Conservation (phyloP, 1,139 yeast species). For the Candida glucosophila region DNA sequence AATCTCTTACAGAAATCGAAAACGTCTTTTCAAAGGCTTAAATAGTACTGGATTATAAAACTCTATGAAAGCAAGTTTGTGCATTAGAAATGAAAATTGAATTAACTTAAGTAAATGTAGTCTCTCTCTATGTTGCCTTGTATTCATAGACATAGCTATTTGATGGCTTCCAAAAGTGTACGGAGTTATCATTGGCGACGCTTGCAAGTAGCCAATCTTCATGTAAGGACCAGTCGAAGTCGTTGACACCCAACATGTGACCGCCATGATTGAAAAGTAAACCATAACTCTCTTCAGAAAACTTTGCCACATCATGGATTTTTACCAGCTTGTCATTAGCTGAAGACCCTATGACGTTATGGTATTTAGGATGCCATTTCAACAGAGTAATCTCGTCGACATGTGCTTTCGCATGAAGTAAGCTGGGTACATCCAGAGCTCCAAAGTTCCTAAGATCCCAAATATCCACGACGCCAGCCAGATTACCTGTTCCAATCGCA, state of each 20-base stretch:
- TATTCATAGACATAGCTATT: conserved; percentile 12
- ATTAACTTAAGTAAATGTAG: background rate
- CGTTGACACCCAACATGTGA: conserved; percentile 82
- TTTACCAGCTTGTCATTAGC: conserved; percentile 67
- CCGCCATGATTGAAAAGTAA: conserved; percentile 78
- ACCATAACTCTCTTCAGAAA: conserved; percentile 30
- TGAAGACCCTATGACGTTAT: conserved; percentile 59
- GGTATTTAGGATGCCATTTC: conserved; percentile 68
- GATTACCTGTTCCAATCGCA: conserved; percentile 64
- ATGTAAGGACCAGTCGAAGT: conserved; percentile 77
- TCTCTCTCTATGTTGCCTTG: conserved; percentile 3
- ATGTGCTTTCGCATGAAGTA: conserved; percentile 34
- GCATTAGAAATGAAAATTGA: background rate
- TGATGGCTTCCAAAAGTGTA: conserved; percentile 78
- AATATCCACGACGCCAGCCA: conserved; percentile 46
- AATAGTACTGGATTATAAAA: conserved; percentile 5
- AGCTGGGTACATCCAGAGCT: conserved; percentile 10
- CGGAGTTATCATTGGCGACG: conserved; percentile 81
- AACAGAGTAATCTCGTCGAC: conserved; percentile 56
- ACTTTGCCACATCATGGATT: conserved; percentile 54
- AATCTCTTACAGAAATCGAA: conserved; percentile 89
- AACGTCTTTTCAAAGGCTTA: conserved; percentile 56
- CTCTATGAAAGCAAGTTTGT: conserved; percentile 1
- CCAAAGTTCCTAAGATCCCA: conserved; percentile 61
- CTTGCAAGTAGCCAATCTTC: conserved; percentile 75